A percentile compares a stretch with the other conserved stretches of the same genome.
Conservation (phyloP, 305 asterid genomes). For the Withania somnifera region DNA sequence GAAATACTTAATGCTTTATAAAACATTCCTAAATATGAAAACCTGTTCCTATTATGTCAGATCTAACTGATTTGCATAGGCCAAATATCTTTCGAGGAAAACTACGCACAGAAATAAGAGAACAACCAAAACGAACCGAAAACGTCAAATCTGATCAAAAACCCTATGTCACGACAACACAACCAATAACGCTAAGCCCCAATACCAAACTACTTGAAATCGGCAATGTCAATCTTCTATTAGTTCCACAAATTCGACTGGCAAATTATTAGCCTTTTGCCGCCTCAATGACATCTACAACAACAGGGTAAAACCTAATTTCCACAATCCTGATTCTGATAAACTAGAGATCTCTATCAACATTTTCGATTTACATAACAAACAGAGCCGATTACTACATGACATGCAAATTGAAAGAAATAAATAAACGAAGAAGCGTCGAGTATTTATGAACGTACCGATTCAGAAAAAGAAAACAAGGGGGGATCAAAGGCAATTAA, state of each 20-base stretch:
- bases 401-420: background rate
- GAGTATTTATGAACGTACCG: background rate
- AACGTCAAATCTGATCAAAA: background rate
- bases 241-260: background rate
- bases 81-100: background rate
- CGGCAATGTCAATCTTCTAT: background rate
- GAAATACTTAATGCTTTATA: background rate
- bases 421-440: background rate
- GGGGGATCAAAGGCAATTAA: too few species aligned
- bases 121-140: too few species aligned
- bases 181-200: background rate
- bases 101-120: background rate
- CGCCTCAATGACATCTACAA: too few species aligned
- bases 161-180: background rate
- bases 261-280: background rate
- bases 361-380: background rate
- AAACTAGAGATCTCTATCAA: too few species aligned
- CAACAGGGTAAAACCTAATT: too few species aligned
- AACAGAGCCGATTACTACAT: background rate
- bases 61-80: background rate
- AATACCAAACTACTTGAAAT: background rate
- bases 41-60: background rate
- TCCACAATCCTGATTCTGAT: too few species aligned
- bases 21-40: background rate
- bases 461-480: too few species aligned